Conservation (phyloP, 345 rosid species). For the Syzygium jambos region DNA sequence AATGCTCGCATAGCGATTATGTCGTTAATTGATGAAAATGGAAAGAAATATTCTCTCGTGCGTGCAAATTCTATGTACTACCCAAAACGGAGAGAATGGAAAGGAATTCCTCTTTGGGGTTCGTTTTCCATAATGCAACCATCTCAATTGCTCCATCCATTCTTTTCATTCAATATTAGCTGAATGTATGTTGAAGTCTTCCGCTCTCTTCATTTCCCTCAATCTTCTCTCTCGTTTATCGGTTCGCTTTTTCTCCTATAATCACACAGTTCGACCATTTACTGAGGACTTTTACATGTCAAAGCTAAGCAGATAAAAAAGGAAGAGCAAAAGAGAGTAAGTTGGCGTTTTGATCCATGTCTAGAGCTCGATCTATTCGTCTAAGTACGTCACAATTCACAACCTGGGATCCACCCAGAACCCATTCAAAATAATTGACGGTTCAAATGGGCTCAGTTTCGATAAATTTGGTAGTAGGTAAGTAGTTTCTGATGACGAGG, state of each 20-base stretch:
- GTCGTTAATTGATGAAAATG: not conserved
- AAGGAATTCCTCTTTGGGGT: not conserved
- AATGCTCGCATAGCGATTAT: not conserved
- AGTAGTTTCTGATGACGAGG: not conserved
- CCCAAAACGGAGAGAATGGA: not conserved
- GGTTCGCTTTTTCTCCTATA: not conserved
- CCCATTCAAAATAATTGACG: not conserved
- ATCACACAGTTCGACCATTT: not conserved
- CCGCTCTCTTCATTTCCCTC: not conserved
- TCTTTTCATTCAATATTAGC: not conserved
- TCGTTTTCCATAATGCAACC: not conserved
- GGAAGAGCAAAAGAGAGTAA: not conserved
- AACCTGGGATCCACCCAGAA: accelerated
- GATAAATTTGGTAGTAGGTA: not conserved
- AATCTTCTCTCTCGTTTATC: not conserved
- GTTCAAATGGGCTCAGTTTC: not conserved
- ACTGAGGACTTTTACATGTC: not conserved
- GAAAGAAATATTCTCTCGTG: not conserved
- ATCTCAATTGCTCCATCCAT: not conserved
- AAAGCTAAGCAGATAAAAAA: not conserved
- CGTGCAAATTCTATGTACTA: not conserved
- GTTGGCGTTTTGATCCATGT: not conserved
- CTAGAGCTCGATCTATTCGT: not conserved
- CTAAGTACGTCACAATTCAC: not conserved
- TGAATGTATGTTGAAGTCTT: not conserved